Evolutionary conservation across 2,329 filamentous ascomycete genomes (phyloP).

Genomic region (Trichothecium roseum): DNA sequence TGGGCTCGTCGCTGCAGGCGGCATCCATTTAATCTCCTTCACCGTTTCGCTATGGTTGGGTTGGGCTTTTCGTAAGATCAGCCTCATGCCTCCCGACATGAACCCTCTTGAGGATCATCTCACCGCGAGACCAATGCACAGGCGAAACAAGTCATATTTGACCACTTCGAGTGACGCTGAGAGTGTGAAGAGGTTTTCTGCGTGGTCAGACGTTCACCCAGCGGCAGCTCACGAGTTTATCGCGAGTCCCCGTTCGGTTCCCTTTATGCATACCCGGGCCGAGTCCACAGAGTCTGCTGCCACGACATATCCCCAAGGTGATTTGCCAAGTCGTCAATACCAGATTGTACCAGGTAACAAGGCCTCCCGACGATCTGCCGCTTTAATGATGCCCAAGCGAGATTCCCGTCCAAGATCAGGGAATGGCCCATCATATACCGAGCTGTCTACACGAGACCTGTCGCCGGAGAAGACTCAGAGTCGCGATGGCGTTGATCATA

Average conservation of each 20-base stretch:
- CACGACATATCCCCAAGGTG: slow-evolving; percentile 41
- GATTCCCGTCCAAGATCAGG: slow-evolving; percentile 28
- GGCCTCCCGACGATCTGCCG: slow-evolving; percentile 31
- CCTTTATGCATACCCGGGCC: slow-evolving; percentile 71
- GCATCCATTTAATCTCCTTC: slow-evolving; percentile 61
- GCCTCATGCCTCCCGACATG: slow-evolving; percentile 79
- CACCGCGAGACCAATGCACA: slow-evolving; percentile 62
- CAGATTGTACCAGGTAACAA: slow-evolving; percentile 31
- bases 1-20: slow-evolving; percentile 50
- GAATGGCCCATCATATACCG: slow-evolving; percentile 35
- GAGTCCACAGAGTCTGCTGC: slow-evolving; percentile 48
- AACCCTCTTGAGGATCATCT: slow-evolving; percentile 84
- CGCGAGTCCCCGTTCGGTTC: slow-evolving; percentile 46
- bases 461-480: slow-evolving; percentile 8
- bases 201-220: slow-evolving; percentile 28
- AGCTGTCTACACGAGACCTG: slow-evolving; percentile 35
- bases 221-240: slow-evolving; percentile 35
- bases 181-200: slow-evolving; percentile 51
- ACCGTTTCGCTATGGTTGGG: slow-evolving; percentile 65
- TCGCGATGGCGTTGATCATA: slow-evolving; percentile 8
- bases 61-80: slow-evolving; percentile 72
- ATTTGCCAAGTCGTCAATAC: slow-evolving; percentile 46
- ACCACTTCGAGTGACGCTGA: slow-evolving; percentile 31
- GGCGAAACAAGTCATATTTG: slow-evolving; percentile 58
- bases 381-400: slow-evolving; percentile 35